phyloP scores from a whole-genome alignment of 345 rosid species.

The Hibiscus syriacus region DNA sequence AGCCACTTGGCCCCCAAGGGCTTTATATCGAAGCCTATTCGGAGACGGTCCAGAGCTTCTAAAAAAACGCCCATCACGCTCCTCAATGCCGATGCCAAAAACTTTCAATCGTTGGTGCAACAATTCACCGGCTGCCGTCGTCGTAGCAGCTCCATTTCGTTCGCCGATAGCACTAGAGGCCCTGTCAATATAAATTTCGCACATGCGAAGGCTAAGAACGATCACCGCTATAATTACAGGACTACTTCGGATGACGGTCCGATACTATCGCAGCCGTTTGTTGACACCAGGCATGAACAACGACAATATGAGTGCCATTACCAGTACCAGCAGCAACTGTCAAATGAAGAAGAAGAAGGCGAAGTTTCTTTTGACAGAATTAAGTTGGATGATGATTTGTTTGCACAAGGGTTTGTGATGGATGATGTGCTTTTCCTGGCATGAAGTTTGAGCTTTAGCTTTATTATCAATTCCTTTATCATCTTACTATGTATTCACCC shows the following conservation, averaged over 20 bases:
- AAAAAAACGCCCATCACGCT: slow-evolving; percentile 45
- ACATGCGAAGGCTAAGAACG: neutral
- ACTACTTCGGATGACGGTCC: neutral
- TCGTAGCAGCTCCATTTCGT: slow-evolving; percentile 9
- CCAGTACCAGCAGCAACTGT: neutral
- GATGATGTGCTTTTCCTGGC: slow-evolving; percentile 7
- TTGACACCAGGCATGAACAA: neutral
- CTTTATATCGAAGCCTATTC: slow-evolving; percentile 20
- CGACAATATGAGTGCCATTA: no score
- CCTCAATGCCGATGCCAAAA: slow-evolving; percentile 48
- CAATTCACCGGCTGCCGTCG: slow-evolving; percentile 58
- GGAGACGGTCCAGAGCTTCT: slow-evolving; percentile 30
- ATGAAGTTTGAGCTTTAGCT: neutral
- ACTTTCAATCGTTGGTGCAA: slow-evolving; percentile 66
- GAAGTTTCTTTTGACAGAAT: slow-evolving; percentile 2
- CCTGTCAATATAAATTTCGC: slow-evolving; percentile 3
- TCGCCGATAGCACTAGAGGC: neutral
- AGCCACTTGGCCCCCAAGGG: slow-evolving; percentile 2
- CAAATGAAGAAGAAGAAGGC: neutral
- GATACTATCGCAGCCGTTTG: neutral
- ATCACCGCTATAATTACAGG: neutral
- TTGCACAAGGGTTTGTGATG: neutral
- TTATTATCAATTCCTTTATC: neutral
- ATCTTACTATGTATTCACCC: neutral
- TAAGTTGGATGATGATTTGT: neutral